Evolutionary conservation across 1,284 basidiomycete species (phyloP).

Genomic region (Gomphus bonarii): DNA sequence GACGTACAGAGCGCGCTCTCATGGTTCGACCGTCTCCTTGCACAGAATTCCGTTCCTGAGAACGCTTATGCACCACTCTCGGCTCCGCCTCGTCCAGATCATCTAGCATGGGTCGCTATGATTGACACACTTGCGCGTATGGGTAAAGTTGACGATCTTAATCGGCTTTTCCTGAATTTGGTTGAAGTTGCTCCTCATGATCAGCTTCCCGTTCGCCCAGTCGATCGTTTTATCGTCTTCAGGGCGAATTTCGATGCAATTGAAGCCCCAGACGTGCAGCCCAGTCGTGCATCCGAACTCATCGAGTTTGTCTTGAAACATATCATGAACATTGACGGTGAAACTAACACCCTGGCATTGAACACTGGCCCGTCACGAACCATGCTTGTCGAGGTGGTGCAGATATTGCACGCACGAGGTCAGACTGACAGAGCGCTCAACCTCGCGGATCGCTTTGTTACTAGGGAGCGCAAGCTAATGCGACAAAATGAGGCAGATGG

Average conservation of each 20-base stretch:
- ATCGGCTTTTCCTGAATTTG: constrained; percentile 37
- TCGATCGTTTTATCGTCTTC: constrained; percentile 26
- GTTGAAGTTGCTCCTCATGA: constrained; percentile 25
- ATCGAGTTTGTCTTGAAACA: constrained; percentile 22
- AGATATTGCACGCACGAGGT: not conserved
- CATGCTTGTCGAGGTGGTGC: not conserved
- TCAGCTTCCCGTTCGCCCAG: constrained; percentile 23
- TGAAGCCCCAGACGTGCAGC: constrained; percentile 14
- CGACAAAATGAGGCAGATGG: not conserved
- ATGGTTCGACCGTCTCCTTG: constrained; percentile 62
- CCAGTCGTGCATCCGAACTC: constrained; percentile 12
- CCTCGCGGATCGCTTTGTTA: not conserved
- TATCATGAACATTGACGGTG: constrained; percentile 15
- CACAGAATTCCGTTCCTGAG: constrained; percentile 28
- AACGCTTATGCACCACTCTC: constrained; percentile 30
- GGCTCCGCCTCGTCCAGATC: constrained; percentile 39
- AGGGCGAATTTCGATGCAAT: constrained; percentile 28
- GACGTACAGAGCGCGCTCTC: constrained; percentile 54
- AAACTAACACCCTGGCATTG: not conserved
- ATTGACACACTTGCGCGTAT: constrained; percentile 39
- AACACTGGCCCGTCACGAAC: not conserved
- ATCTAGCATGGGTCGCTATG: constrained; percentile 40
- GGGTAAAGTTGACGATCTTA: constrained; percentile 42
- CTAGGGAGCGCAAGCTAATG: not conserved
- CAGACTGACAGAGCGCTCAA: not conserved